phyloP scores from a whole-genome alignment of 140 eudicot genomes.

The Ambrosia hybrid region DNA sequence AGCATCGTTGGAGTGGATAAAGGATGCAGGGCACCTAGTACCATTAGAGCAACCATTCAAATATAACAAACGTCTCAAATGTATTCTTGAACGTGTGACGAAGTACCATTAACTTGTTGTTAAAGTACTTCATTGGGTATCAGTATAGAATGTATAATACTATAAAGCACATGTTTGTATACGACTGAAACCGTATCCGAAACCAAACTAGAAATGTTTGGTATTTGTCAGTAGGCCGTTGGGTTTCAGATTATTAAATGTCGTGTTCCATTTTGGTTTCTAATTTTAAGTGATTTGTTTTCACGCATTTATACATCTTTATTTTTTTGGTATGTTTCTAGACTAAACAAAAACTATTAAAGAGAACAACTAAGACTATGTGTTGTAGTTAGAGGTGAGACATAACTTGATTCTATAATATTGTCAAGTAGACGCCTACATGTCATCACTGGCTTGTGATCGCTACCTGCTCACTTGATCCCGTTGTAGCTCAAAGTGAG shows the following conservation, averaged over 20 bases:
- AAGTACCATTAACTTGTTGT: neutral
- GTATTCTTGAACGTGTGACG: slow-evolving; percentile 18
- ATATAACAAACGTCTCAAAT: slow-evolving; percentile 31
- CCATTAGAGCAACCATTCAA: slow-evolving; percentile 34
- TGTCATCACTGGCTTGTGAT: too few species aligned
- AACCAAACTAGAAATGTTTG: neutral
- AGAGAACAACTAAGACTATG: too few species aligned
- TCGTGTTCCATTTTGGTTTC: neutral
- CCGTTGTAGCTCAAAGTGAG: too few species aligned
- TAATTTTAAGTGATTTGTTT: too few species aligned
- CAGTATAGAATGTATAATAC: neutral
- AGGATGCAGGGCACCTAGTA: slow-evolving; percentile 39
- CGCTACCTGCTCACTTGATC: too few species aligned
- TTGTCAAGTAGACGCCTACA: too few species aligned
- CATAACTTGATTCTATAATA: too few species aligned
- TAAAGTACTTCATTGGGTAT: neutral
- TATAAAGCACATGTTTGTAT: neutral
- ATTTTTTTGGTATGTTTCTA: too few species aligned
- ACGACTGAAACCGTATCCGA: neutral
- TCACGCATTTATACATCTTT: too few species aligned
- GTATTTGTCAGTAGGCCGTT: neutral
- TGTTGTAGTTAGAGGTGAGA: too few species aligned
- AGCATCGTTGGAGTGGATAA: slow-evolving; percentile 30
- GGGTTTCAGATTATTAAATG: neutral
- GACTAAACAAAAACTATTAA: too few species aligned